Evolutionary conservation across 1,139 yeast species (phyloP).

Genomic region (Zhuliangozyma parablackwelliae): DNA sequence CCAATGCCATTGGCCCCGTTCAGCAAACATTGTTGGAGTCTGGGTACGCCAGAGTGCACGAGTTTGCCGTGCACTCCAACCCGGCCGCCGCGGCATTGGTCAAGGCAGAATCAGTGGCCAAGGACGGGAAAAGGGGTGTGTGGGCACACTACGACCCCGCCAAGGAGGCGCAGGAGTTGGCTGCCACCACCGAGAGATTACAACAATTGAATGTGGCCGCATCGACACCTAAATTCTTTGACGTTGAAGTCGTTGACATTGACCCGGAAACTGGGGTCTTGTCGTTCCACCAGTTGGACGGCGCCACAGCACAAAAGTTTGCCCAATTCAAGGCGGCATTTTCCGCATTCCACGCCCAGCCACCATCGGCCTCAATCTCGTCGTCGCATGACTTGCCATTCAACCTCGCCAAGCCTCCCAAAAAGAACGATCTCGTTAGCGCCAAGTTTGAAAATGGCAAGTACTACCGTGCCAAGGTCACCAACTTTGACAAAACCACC

Average conservation of each 20-base stretch:
- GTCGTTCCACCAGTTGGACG: constrained; percentile 47
- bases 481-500: constrained; percentile 45
- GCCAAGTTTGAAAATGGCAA: constrained; percentile 54
- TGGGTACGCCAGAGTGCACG: constrained; percentile 67
- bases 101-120: constrained; percentile 64
- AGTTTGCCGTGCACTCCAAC: constrained; percentile 57
- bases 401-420: constrained; percentile 43
- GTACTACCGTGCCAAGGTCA: constrained; percentile 58
- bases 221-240: constrained; percentile 50
- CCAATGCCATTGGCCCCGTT: constrained; percentile 49
- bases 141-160: constrained; percentile 59
- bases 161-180: constrained; percentile 19
- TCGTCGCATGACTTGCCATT: constrained; percentile 44
- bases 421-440: constrained; percentile 56
- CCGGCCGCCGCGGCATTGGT: constrained; percentile 49
- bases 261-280: constrained; percentile 39
- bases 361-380: constrained; percentile 31
- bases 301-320: constrained; percentile 30
- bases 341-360: constrained; percentile 40
- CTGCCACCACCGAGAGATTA: constrained; percentile 18
- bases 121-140: constrained; percentile 50
- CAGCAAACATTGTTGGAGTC: constrained; percentile 57
- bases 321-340: constrained; percentile 43
- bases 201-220: constrained; percentile 21
- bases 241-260: constrained; percentile 58